Percentiles rank a stretch among this genome's conserved stretches.
These are phyloP conservation scores for Neurospora cerealis DNA, from an alignment of 495 filamentous ascomycete genomes.

Conservation along the genomic window DNA sequence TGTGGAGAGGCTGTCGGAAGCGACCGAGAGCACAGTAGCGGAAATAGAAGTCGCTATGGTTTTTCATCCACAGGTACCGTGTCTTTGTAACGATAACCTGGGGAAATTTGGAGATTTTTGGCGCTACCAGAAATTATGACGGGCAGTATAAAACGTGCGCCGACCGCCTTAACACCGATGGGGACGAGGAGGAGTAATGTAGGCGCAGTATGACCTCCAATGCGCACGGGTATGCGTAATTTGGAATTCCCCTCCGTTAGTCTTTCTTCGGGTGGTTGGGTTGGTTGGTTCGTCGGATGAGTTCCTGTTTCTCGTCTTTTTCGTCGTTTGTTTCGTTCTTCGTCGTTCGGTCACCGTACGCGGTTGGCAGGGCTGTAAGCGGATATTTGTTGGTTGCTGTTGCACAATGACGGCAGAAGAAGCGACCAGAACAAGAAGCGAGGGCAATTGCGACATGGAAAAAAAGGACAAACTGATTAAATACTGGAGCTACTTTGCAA, in stretches of 20 bases:
- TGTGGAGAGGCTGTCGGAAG: background rate
- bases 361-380: background rate
- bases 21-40: background rate
- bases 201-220: background rate
- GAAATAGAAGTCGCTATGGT: background rate
- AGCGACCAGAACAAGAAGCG: background rate
- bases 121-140: background rate
- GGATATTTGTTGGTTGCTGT: background rate
- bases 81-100: background rate
- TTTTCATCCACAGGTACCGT: background rate
- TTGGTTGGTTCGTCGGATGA: background rate
- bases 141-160: background rate
- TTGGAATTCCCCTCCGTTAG: background rate
- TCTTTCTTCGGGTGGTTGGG: background rate
- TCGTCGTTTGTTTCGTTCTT: background rate
- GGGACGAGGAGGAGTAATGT: background rate
- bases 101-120: background rate
- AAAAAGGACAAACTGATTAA: background rate
- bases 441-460: background rate
- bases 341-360: background rate
- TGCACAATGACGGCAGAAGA: background rate
- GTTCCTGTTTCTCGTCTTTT: background rate
- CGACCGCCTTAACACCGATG: background rate
- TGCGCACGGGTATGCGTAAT: background rate
- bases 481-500: background rate